Conservation (phyloP, 2,329 filamentous ascomycete genomes). For the Dichotomopilus funicola region DNA sequence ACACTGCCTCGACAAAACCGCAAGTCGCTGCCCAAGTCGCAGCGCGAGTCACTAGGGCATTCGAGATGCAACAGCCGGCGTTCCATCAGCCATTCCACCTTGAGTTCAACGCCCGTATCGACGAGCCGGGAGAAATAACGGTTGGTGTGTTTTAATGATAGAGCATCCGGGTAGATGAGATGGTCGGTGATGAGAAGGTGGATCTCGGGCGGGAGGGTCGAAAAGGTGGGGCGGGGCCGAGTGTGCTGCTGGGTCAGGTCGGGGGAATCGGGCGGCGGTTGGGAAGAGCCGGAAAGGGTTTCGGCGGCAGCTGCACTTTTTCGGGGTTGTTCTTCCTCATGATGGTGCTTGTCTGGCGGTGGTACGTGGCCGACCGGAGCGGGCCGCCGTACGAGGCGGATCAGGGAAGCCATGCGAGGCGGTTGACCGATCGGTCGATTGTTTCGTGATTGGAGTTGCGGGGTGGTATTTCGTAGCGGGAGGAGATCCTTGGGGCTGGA, state of each 20-base stretch:
- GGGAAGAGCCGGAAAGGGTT: background rate
- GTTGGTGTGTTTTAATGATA: constrained; percentile 62
- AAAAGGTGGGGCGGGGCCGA: constrained; percentile 28
- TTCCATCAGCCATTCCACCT: constrained; percentile 63
- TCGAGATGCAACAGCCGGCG: constrained; percentile 57
- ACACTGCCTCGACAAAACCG: constrained; percentile 56
- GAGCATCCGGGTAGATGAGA: constrained; percentile 63
- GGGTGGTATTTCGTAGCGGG: background rate
- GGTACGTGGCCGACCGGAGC: background rate
- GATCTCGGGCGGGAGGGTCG: constrained; percentile 58
- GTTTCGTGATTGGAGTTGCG: background rate
- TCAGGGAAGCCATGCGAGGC: constrained; percentile 11
- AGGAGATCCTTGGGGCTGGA: background rate
- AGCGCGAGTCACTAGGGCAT: constrained; percentile 53
- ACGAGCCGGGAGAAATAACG: constrained; percentile 58
- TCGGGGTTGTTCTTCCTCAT: no score
- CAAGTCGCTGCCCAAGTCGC: constrained; percentile 53
- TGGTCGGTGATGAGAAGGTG: constrained; percentile 54
- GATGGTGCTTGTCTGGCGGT: background rate
- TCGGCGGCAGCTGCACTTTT: background rate
- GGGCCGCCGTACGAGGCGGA: constrained; percentile 7
- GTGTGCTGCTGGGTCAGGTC: background rate
- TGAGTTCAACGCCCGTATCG: constrained; percentile 58
- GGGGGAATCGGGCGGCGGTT: background rate
- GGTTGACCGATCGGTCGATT: background rate